phyloP scores from a whole-genome alignment of 2,329 filamentous ascomycete genomes.

The Chaetomiaceae sp. region DNA sequence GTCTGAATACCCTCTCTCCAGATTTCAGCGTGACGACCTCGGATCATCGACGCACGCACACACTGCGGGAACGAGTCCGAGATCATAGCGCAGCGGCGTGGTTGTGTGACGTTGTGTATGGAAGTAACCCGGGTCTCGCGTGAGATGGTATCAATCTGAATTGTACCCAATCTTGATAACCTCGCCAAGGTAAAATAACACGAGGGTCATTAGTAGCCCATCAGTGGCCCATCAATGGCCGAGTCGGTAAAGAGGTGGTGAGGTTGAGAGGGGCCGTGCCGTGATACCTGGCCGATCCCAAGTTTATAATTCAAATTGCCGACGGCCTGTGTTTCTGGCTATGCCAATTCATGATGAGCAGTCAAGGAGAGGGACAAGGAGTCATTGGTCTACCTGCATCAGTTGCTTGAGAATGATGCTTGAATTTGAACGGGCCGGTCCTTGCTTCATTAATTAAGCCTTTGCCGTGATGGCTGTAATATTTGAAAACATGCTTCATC shows the following conservation, averaged over 20 bases:
- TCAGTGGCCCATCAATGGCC: constrained; percentile 31
- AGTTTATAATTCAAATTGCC: constrained; percentile 36
- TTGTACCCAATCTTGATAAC: constrained; percentile 24
- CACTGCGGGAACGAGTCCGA: too few species aligned
- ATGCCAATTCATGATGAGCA: not conserved
- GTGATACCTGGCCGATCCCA: constrained; percentile 37
- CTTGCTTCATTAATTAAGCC: too few species aligned
- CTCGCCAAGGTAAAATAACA: constrained; percentile 36
- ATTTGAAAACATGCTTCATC: not conserved
- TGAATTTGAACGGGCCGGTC: constrained; percentile 32
- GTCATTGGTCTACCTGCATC: constrained; percentile 24
- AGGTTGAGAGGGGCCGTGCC: constrained; percentile 37
- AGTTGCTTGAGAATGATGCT: constrained; percentile 37
- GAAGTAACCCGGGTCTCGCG: too few species aligned
- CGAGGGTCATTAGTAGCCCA: too few species aligned
- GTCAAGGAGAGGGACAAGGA: not conserved
- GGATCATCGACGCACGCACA: too few species aligned
- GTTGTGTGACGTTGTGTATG: too few species aligned
- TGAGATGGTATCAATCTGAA: too few species aligned
- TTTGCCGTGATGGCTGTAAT: not conserved
- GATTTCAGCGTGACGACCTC: too few species aligned
- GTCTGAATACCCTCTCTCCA: too few species aligned
- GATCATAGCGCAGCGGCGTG: too few species aligned
- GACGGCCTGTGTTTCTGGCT: constrained; percentile 15
- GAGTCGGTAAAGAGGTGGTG: constrained; percentile 34